Percentiles rank a stretch among this genome's conserved stretches.
Evolutionary conservation across 441 rosid genomes (phyloP).

Genomic region (Aleurites moluccanus): DNA sequence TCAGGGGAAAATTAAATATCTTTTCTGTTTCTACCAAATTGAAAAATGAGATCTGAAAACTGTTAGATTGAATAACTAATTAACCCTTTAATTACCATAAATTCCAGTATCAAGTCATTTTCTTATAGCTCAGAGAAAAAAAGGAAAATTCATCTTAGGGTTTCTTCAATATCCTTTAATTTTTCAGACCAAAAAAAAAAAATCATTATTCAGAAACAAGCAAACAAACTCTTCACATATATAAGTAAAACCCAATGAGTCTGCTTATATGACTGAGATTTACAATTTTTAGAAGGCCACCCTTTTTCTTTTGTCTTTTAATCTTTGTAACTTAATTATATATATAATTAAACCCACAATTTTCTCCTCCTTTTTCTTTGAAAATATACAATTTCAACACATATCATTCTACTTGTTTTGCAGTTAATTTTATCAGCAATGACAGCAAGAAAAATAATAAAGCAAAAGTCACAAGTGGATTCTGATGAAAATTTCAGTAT

Average conservation of each 20-base stretch:
- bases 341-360: constrained; percentile 1
- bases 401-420: neutral
- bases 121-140: neutral
- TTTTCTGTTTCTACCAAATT: neutral
- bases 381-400: neutral
- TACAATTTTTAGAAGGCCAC: neutral
- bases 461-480: too few relatives aligned
- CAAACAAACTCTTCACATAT: too few relatives aligned
- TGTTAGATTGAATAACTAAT: neutral
- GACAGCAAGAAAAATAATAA: neutral
- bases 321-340: constrained; percentile 8
- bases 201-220: neutral
- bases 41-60: constrained; percentile 1
- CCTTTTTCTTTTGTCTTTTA: too few relatives aligned
- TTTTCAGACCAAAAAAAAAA: neutral
- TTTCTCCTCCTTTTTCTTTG: neutral
- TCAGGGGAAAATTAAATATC: neutral
- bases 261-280: neutral
- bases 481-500: neutral
- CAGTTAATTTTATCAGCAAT: neutral
- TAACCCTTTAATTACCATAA: neutral
- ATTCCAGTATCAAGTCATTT: neutral
- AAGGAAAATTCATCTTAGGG: constrained; percentile 12
- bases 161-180: neutral
- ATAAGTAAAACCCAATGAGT: too few relatives aligned